phyloP scores from a whole-genome alignment of 768 basidiomycete genomes.

The Leccinum barrowsii region DNA sequence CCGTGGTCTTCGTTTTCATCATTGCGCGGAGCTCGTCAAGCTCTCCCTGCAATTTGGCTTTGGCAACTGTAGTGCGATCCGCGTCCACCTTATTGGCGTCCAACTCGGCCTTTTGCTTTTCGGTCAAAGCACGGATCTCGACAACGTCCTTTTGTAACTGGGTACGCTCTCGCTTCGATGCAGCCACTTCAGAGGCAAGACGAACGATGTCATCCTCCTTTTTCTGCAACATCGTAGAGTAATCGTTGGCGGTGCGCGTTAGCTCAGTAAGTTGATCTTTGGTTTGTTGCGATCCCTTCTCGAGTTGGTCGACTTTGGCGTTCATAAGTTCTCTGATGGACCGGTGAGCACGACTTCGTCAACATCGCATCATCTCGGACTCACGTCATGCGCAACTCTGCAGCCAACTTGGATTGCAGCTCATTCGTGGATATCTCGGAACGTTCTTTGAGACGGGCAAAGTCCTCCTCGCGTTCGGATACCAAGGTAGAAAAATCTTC shows the following conservation, averaged over 20 bases:
- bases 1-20: slow-evolving; percentile 80
- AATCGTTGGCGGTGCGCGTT: slow-evolving; percentile 71
- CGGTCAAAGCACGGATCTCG: slow-evolving; percentile 68
- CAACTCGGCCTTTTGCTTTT: slow-evolving; percentile 60
- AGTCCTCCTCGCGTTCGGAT: slow-evolving; percentile 75
- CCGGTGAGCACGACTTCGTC: background rate
- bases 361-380: slow-evolving; percentile 17
- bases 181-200: slow-evolving; percentile 51
- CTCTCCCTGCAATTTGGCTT: slow-evolving; percentile 71
- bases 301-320: slow-evolving; percentile 55
- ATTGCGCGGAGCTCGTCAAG: slow-evolving; percentile 82
- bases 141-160: slow-evolving; percentile 54
- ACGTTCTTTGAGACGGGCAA: slow-evolving; percentile 69
- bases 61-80: slow-evolving; percentile 43
- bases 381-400: slow-evolving; percentile 64
- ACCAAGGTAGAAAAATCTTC: slow-evolving; percentile 71
- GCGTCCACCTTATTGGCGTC: slow-evolving; percentile 53
- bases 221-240: slow-evolving; percentile 68
- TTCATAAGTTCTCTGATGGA: slow-evolving; percentile 58
- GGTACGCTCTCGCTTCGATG: slow-evolving; percentile 52
- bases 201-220: slow-evolving; percentile 70
- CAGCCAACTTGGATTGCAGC: slow-evolving; percentile 65
- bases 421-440: slow-evolving; percentile 63
- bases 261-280: slow-evolving; percentile 79
- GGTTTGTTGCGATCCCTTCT: slow-evolving; percentile 63